Evolutionary conservation across 176 grass and related monocot species (phyloP), one percentile per base, ranked within the genome.

Genomic region (Cymbopogon citratus): DNA sequence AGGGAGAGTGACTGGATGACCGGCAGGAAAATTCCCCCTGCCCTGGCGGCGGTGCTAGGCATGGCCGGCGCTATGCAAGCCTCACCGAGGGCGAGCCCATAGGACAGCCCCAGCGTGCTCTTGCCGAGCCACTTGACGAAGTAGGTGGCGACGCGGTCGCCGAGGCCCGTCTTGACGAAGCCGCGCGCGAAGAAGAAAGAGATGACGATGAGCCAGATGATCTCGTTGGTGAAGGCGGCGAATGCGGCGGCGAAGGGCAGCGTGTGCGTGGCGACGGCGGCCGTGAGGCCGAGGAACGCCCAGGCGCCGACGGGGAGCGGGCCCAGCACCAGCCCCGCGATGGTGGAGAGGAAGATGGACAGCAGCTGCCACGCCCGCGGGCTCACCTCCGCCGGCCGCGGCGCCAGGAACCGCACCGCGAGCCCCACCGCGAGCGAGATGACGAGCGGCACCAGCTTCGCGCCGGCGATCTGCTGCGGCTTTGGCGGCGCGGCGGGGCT

Each of bases 151-250:
- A 97, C 87, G 31, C 91, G 87, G 69, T 93, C 91, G 43, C 94
- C 94, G 31, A 97, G 89, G 3, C 94, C 88, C 4, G 94, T 93
- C 79, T 91, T 97, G 68, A 93, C 91, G 48, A 97, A 97, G 0
- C 91, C 94, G 1, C 89, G 80, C n/a, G 94, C 91, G 73, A 93
- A 97, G 91, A 97, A 97, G 73, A 97, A 93, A 10, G 91, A 93
- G 75, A 97, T 97, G 76, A 93, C 94, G 67, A 93, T 97, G 78
- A 97, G 89, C 94, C 94, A 93, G 75, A 97, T 94, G 56, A 94
- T 89, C 81, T 94, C 94, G 71, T 97, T 97, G 69, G 87, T 86
- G 85, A 97, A 97, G 40, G 91, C 89, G 2, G 82, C 87, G 85
- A 97, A 97, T 21, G 94, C 94, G 34, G 87, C 83, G 7, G 86